phyloP scores from a whole-genome alignment of 495 filamentous ascomycete species.

The Podospora anserina region DNA sequence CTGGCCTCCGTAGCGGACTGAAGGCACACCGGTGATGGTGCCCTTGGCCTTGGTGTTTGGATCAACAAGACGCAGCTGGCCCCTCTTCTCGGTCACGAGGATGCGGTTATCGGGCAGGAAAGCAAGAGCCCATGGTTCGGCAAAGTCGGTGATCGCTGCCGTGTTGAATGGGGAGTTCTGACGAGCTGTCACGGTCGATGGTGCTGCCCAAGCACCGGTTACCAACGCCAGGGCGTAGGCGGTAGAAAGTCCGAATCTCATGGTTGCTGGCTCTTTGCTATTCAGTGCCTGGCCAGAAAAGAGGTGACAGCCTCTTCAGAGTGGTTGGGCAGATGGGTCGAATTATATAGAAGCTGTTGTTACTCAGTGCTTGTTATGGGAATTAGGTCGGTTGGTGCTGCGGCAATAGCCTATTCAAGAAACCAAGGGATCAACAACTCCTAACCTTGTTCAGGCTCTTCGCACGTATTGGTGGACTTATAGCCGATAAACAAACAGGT shows the following conservation, averaged over 20 bases:
- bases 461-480: neutral
- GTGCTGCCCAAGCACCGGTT: constrained; percentile 33
- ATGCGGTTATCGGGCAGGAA: constrained; percentile 38
- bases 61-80: constrained; percentile 35
- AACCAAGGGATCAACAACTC: neutral
- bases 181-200: constrained; percentile 32
- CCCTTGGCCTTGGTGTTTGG: constrained; percentile 33
- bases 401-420: neutral
- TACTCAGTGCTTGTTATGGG: no score
- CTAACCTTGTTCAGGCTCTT: constrained; percentile 1
- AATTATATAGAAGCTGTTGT: neutral
- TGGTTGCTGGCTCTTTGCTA: constrained; percentile 18
- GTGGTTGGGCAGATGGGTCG: neutral
- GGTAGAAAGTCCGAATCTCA: constrained; percentile 36
- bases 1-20: constrained; percentile 37
- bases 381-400: neutral
- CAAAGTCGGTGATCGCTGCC: constrained; percentile 31
- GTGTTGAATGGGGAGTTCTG: constrained; percentile 32
- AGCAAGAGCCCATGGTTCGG: constrained; percentile 38
- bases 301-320: neutral
- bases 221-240: constrained; percentile 34
- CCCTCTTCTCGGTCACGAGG: constrained; percentile 37
- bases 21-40: constrained; percentile 35
- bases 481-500: neutral
- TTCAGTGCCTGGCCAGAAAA: neutral